Conservation (phyloP, 805 yeast genomes). For the Myxozyma neotropica region DNA sequence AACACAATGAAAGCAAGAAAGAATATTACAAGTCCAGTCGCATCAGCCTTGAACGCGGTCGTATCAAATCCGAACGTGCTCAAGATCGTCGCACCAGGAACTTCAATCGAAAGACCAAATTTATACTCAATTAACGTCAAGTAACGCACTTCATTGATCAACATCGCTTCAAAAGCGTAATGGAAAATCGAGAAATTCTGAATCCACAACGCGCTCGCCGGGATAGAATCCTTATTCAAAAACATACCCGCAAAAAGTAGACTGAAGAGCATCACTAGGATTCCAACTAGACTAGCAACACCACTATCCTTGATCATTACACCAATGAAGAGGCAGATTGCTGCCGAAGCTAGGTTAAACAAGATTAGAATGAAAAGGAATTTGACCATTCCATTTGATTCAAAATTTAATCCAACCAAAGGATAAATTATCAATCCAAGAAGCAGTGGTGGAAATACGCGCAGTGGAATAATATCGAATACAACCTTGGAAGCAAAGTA, state of each 20-base stretch:
- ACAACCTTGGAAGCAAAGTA: constrained; percentile 82
- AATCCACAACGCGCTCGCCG: constrained; percentile 59
- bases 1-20: constrained; percentile 56
- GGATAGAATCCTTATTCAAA: constrained; percentile 74
- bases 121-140: constrained; percentile 82
- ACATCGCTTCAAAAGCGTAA: constrained; percentile 90
- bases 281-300: constrained; percentile 87
- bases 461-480: constrained; percentile 88
- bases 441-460: constrained; percentile 89
- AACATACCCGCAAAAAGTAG: constrained; percentile 91
- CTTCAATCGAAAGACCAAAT: constrained; percentile 90
- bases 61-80: constrained; percentile 94
- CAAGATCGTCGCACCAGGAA: constrained; percentile 96
- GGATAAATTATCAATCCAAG: constrained; percentile 84
- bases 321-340: constrained; percentile 85
- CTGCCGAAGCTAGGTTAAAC: constrained; percentile 83
- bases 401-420: constrained; percentile 67
- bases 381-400: constrained; percentile 73
- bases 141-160: constrained; percentile 90
- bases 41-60: constrained; percentile 70
- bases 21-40: constrained; percentile 60
- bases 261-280: constrained; percentile 78
- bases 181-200: constrained; percentile 90
- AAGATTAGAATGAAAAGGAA: constrained; percentile 70
- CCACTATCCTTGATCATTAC: constrained; percentile 86